Base-by-base conservation (phyloP, 2,329 filamentous ascomycete genomes). In the Davidsoniella virescens region DNA sequence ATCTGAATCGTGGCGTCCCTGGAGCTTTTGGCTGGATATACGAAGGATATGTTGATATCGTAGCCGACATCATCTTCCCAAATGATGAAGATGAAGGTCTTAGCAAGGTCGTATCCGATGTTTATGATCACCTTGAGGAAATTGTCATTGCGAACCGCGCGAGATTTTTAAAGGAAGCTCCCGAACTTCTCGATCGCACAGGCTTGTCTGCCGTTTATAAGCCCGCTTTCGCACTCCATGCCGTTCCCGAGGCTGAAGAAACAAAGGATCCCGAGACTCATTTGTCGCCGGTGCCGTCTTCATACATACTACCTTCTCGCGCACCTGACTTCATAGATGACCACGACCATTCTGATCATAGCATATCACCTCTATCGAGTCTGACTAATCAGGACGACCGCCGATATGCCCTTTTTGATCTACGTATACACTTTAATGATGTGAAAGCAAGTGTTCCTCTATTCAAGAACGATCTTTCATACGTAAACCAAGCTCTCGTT, bases 21-120 rank as follows among this genome's bases (percentile, higher is more conserved):
- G 92, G 92, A 0, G 88, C 90, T 0, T 95, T 98, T 63, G 88
- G 87, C 3, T 98, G 92, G 92, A 98, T 98, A 49, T 84, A 93
- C 57, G 87, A 96, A 65, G 92, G 92, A 33, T 94, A 92, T 55
- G 87, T 98, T 39, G 92, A 98, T 61, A 94, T 98, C 54, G 81
- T 96, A 12, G 84, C 92, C 5, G 92, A 98, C 59, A 80, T 98
- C 56, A 90, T 94, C 78, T 85, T 98, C 54, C 92, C 92, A 0
- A 78, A 80, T 29, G 92, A 96, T 50, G 78, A 79, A 39, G 85
- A 94, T 53, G 87, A 90, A 55, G 85, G 88, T 55, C 81, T 98
- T 51, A 83, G 82, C 20, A 95, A 95, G 63, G 87, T 95, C 43
- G 84, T 98, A 75, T 82, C 84, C n/a, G 88, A 95, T 61, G 88